A percentile compares a stretch with the other conserved stretches of the same genome.
Conservation (phyloP, 192 early-diverging fungal genomes). For the Backusella sp. region DNA sequence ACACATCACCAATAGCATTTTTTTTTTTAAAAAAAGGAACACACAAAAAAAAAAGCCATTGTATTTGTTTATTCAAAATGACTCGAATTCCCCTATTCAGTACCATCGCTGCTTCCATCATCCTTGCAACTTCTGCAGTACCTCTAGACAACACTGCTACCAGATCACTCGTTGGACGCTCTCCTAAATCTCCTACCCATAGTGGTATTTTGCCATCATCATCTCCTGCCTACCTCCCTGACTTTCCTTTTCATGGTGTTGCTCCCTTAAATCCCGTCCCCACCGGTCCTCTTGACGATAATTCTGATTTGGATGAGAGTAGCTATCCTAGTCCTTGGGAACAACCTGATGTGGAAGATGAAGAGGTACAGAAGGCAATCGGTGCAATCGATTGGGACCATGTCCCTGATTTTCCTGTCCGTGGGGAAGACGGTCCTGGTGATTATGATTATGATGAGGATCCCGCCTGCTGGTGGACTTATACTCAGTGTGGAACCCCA, state of each 20-base stretch:
- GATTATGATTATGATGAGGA: slow-evolving; percentile 16
- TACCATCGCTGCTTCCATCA: neutral
- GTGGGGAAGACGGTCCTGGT: slow-evolving; percentile 14
- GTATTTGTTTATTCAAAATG: neutral
- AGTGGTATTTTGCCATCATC: slow-evolving; percentile 16
- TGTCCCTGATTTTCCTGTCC: slow-evolving; percentile 27
- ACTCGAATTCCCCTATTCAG: neutral
- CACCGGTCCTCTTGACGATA: slow-evolving; percentile 9
- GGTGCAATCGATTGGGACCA: slow-evolving; percentile 30
- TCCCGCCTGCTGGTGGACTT: slow-evolving; percentile 30
- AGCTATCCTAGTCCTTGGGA: slow-evolving; percentile 31
- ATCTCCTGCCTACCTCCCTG: slow-evolving; percentile 24
- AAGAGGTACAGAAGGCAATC: slow-evolving; percentile 28
- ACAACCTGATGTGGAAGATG: slow-evolving; percentile 27
- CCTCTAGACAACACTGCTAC: neutral
- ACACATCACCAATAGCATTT: neutral
- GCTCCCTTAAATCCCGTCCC: slow-evolving; percentile 15
- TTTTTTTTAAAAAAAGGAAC: neutral
- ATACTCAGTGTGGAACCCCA: slow-evolving; percentile 21
- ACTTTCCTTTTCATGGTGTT: slow-evolving; percentile 14
- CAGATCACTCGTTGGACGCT: neutral
- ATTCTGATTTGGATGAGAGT: neutral
- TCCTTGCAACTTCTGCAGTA: neutral
- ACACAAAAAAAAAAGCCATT: neutral
- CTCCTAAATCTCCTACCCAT: slow-evolving; percentile 4